These are phyloP conservation scores for Truncatella angustata DNA, from an alignment of 2,329 filamentous ascomycete genomes.

Conservation along the genomic window DNA sequence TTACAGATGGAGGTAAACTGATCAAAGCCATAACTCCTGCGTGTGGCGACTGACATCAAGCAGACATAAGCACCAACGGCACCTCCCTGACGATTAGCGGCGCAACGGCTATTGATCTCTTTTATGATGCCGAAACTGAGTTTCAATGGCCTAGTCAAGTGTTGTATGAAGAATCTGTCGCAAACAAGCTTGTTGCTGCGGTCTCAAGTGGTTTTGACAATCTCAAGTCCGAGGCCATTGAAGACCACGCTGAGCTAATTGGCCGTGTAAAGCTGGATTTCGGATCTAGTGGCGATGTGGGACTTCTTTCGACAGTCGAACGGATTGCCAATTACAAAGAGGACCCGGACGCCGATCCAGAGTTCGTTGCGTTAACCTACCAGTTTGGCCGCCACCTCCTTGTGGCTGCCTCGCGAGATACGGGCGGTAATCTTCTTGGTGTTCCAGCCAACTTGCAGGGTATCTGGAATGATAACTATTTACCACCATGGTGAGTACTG, in stretches of 20 bases:
- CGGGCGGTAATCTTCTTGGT: constrained; percentile 13
- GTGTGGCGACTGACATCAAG: background rate
- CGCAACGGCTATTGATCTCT: constrained; percentile 2
- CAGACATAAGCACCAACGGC: background rate
- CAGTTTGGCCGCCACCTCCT: constrained; percentile 34
- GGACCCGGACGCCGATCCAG: constrained; percentile 14
- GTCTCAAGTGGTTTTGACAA: background rate
- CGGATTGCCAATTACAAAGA: background rate
- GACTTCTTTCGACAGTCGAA: constrained; percentile 4
- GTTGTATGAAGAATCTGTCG: background rate
- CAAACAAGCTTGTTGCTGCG: background rate
- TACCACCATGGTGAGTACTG: constrained; percentile 35
- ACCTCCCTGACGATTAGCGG: background rate
- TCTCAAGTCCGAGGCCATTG: constrained; percentile 4
- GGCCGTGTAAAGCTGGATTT: constrained; percentile 11
- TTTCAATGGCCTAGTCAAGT: constrained; percentile 2
- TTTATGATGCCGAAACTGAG: constrained; percentile 3
- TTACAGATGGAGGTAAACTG: background rate
- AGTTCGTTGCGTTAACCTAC: constrained; percentile 27
- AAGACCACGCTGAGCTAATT: constrained; percentile 6
- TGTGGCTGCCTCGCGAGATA: constrained; percentile 25
- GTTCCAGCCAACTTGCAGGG: constrained; percentile 43
- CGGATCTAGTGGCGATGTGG: constrained; percentile 8
- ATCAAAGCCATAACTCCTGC: background rate
- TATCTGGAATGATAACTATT: constrained; percentile 39